Base-by-base conservation (phyloP, 2,329 filamentous ascomycete species). In the Claviceps spartinae region DNA sequence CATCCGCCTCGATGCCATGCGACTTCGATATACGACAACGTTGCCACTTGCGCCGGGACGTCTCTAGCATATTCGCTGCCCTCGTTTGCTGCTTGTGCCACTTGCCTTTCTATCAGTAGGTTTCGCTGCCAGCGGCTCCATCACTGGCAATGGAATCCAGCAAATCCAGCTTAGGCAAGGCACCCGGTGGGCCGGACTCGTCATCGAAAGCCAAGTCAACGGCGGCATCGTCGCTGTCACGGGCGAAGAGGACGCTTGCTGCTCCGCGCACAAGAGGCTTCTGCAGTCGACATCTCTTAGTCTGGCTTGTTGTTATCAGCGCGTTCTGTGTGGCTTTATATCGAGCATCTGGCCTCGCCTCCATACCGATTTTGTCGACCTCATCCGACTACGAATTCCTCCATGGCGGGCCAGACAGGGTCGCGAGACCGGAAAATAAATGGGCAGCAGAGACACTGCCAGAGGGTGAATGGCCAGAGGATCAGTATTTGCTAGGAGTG, bases 401-500 rank as follows among this genome's bases (percentile, higher is more conserved):
- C 26, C 52, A 46, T 34, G 40, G 47, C 22, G 43, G 51, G 18
- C 41, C 43, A 22, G 37, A 54, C 40, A 50, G 50, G 13, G 40
- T 49, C 16, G 45, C 47, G 37, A 50, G 42, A 16, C 48, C 46
- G 22, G 43, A 42, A 8, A 57, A 59, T 20, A 48, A 44, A 47
- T 58, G 56, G 56, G 55, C 56, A 2, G 36, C 47, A 7, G 52
- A 55, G 38, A 51, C 20, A 22, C 38, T 58, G 37, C 54, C 55
- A 24, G 38, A 48, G 14, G 54, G 53, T 38, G 47, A 53, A 24
- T 54, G 52, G 54, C 54, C 54, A 22, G 38, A 54, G 13, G 50
- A 54, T 34, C 57, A 58, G n/a, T 78, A 76, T 54, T 64, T 78
- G 3, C 55, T 78, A 18, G 75, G 75, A 3, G 73, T 72, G 13